These are phyloP conservation scores for Fusarium compactum DNA, from an alignment of 2,329 filamentous ascomycete species.

Conservation along the genomic window DNA sequence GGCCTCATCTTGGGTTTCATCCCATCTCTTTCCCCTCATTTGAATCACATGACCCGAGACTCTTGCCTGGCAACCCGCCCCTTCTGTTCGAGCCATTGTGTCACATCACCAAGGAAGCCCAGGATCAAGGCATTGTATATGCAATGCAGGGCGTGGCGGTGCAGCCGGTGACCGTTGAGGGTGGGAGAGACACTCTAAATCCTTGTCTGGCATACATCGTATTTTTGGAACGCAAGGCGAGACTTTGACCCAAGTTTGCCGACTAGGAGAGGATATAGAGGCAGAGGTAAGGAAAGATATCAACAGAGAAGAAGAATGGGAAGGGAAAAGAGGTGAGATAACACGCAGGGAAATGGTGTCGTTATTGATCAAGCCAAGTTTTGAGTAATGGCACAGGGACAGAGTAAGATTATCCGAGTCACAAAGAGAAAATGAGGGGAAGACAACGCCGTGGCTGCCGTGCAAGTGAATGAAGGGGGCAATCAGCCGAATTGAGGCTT, in stretches of 20 bases:
- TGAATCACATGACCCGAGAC: slow-evolving; percentile 49
- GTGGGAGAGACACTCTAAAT: slow-evolving; percentile 4
- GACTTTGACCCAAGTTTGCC: slow-evolving; percentile 9
- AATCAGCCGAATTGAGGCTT: slow-evolving; percentile 35
- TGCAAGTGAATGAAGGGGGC: slow-evolving; percentile 38
- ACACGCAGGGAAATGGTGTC: not conserved
- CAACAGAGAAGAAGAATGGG: not conserved
- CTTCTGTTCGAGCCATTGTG: slow-evolving; percentile 40
- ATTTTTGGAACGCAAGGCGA: slow-evolving; percentile 20
- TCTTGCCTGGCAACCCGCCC: slow-evolving; percentile 41
- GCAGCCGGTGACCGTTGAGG: slow-evolving; percentile 15
- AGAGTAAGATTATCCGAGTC: slow-evolving; percentile 38
- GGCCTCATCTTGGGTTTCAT: slow-evolving; percentile 43
- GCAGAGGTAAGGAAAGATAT: not conserved
- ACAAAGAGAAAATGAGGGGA: slow-evolving; percentile 37
- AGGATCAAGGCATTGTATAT: slow-evolving; percentile 33
- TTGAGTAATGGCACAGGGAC: slow-evolving; percentile 33
- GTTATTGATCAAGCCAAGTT: slow-evolving; percentile 29
- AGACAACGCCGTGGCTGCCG: slow-evolving; percentile 39
- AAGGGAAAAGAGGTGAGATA: not conserved
- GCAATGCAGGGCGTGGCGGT: slow-evolving; percentile 32
- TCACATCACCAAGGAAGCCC: slow-evolving; percentile 45
- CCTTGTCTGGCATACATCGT: slow-evolving; percentile 13
- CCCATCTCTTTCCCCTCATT: slow-evolving; percentile 50
- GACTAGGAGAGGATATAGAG: not conserved